Base-by-base conservation (phyloP, 2,329 filamentous ascomycete species). In the Septoria linicola region DNA sequence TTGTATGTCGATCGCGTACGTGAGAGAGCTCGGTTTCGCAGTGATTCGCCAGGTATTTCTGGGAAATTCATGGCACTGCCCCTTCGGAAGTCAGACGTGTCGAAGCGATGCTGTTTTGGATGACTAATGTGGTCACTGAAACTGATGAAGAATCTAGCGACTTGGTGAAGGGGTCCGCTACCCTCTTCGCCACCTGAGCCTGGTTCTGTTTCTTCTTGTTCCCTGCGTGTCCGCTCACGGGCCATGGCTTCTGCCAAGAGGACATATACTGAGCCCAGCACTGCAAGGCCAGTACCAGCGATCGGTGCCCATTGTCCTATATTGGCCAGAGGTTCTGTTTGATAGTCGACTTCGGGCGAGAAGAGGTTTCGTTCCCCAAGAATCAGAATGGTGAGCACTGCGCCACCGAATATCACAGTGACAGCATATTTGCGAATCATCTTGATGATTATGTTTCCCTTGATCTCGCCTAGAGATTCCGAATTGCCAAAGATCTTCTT, bases 331-430 rank as follows among this genome's bases (percentile, higher is more conserved):
- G 82, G 81, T 54, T 87, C 84, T 0, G 80, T 85, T 54, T 83
- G 74, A 52, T 80, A 83, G 0, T 56, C 59, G 3, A 87, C 72
- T 49, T 78, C 80, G 0, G 48, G 16, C 41, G 80, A 85, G 58
- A 76, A 85, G 57, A 87, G 82, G 58, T 87, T 87, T 25, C 73
- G 72, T 66, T 87, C 84, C 0, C 84, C 84, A 0, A 82, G 66
- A 3, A 83, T 70, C 3, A 87, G 68, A 4, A 86, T 80, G 1
- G 79, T 76, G 1, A 85, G 51, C 0, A 84, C 78, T 1, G 80
- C 80, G 4, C 73, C 79, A 1, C 73, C 76, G 49, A 85, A 84
- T 0, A 87, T 59, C 0, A 80, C 80, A 3, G 83, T 71, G 49
- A 83, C 80, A 1, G 83, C 66, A n/a, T 71, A 59, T 17, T 47